phyloP scores from a whole-genome alignment of 306 rosid genomes.

The Trifolium pratense region DNA sequence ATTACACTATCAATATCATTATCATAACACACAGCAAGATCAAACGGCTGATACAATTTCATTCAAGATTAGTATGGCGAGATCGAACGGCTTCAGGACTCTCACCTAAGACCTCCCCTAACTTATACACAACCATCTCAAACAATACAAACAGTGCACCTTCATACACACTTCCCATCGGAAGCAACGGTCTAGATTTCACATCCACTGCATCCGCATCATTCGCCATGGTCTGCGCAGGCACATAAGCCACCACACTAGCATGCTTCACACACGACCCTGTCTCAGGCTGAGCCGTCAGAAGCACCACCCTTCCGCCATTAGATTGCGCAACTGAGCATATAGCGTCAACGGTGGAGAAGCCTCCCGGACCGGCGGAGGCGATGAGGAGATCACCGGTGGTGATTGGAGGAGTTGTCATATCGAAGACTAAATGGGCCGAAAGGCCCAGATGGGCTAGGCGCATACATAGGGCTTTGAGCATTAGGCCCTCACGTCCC shows the following conservation, averaged over 20 bases:
- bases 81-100: conserved; percentile 75
- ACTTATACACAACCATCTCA: conserved; percentile 80
- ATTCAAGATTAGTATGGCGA: conserved; percentile 88
- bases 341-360: conserved; percentile 86
- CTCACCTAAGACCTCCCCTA: conserved; percentile 70
- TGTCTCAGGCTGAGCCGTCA: conserved; percentile 82
- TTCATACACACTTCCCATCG: conserved; percentile 92
- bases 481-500: conserved; percentile 94
- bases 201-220: conserved; percentile 48
- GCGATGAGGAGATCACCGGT: conserved; percentile 73
- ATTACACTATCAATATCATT: background rate
- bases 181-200: conserved; percentile 73
- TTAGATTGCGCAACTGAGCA: conserved; percentile 64
- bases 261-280: conserved; percentile 79
- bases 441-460: conserved; percentile 76
- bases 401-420: conserved; percentile 80
- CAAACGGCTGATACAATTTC: conserved; percentile 7
- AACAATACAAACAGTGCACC: conserved; percentile 90
- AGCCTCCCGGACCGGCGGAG: conserved; percentile 90
- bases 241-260: conserved; percentile 66
- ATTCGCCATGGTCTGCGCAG: conserved; percentile 94
- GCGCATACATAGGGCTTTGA: conserved; percentile 86
- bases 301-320: conserved; percentile 75
- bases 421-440: conserved; percentile 79
- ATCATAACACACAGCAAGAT: background rate